Percentiles rank a stretch among this genome's conserved stretches.
These are phyloP conservation scores for Cyberlindnera galapagoensis DNA, from an alignment of 805 yeast species.

Conservation along the genomic window DNA sequence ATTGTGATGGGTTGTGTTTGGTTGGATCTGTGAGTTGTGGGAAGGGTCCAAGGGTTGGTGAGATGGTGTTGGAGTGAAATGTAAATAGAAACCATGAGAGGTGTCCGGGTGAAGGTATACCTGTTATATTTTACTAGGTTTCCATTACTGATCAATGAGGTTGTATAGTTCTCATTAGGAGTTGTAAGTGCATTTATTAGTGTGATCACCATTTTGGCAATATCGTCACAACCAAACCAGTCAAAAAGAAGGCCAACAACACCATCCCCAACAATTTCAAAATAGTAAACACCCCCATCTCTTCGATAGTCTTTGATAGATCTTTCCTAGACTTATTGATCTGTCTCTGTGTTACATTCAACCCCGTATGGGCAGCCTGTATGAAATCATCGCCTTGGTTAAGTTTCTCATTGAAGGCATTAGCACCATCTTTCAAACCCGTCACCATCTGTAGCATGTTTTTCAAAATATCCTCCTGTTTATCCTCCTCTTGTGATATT, in stretches of 20 bases:
- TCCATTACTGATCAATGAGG: too few species aligned
- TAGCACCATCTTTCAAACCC: constrained; percentile 33
- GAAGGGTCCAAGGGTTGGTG: too few species aligned
- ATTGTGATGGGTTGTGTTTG: too few species aligned
- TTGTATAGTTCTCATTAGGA: too few species aligned
- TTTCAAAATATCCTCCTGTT: constrained; percentile 31
- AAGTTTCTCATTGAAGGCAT: constrained; percentile 33
- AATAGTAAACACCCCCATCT: constrained; percentile 24
- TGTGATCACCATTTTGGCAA: constrained; percentile 34
- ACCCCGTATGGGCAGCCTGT: constrained; percentile 36
- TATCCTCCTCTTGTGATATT: constrained; percentile 29
- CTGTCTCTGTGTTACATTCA: constrained; percentile 32
- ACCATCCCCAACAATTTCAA: constrained; percentile 23
- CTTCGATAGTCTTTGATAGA: constrained; percentile 24
- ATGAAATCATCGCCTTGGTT: constrained; percentile 32
- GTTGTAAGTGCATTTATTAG: too few species aligned
- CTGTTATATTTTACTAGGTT: too few species aligned
- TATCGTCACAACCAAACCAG: constrained; percentile 29
- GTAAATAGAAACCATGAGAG: too few species aligned
- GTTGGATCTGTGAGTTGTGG: too few species aligned
- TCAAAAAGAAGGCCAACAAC: constrained; percentile 25
- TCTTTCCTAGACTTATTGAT: constrained; percentile 26
- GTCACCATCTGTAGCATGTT: constrained; percentile 33
- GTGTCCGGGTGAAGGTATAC: too few species aligned
- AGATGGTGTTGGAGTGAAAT: too few species aligned